phyloP scores from a whole-genome alignment of 306 rosid genomes.

The Vigna mungo region DNA sequence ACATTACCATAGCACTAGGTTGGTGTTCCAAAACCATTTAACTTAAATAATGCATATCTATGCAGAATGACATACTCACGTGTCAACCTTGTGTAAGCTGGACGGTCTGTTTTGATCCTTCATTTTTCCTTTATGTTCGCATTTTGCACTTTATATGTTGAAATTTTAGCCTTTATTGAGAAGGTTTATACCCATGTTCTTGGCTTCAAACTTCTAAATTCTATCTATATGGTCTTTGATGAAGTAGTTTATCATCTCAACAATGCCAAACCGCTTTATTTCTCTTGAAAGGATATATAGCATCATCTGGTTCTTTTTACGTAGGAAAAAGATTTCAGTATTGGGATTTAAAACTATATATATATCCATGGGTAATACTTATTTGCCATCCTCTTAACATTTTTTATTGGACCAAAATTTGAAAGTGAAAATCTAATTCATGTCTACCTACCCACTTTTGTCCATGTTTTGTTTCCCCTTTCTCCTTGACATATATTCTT shows the following conservation, averaged over 20 bases:
- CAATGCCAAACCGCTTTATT: constrained; percentile 31
- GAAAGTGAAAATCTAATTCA: constrained; percentile 33
- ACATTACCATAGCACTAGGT: constrained; percentile 88
- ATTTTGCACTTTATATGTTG: constrained; percentile 6
- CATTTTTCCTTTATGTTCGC: background rate
- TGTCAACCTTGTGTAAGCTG: constrained; percentile 23
- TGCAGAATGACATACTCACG: background rate
- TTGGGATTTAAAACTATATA: constrained; percentile 7
- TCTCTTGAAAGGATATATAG: constrained; percentile 5
- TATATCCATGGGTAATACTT: background rate
- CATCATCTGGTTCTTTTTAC: constrained; percentile 31
- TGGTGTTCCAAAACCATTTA: constrained; percentile 47
- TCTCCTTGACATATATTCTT: too few species aligned
- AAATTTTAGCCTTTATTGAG: constrained; percentile 10
- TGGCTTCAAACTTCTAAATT: constrained; percentile 23
- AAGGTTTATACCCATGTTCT: constrained; percentile 23
- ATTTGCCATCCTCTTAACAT: constrained; percentile 15
- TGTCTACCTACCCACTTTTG: constrained; percentile 13
- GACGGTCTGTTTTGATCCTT: constrained; percentile 28
- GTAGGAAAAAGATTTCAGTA: constrained; percentile 35
- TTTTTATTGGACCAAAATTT: constrained; percentile 25
- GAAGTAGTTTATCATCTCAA: constrained; percentile 21
- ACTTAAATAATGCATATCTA: constrained; percentile 9
- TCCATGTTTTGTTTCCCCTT: constrained; percentile 14
- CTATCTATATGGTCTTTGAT: constrained; percentile 20